Evolutionary conservation across 768 basidiomycete species (phyloP).

Genomic region (Xerocomellus intermedius): DNA sequence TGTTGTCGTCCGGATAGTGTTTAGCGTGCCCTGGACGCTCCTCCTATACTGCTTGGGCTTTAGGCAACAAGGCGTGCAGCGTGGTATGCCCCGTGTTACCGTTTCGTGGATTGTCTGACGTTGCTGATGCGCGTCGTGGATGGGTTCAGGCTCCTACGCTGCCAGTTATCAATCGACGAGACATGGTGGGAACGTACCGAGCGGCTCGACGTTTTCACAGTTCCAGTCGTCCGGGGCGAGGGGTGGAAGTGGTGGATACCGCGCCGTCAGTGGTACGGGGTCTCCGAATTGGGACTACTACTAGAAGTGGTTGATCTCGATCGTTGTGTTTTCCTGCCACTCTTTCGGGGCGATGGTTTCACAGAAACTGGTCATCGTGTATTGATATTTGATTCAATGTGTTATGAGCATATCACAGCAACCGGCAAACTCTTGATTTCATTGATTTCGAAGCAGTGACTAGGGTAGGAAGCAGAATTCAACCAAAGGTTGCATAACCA

Average conservation of each 20-base stretch:
- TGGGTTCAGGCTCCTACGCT: constrained; percentile 10
- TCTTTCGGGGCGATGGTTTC: no score
- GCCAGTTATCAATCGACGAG: constrained; percentile 22
- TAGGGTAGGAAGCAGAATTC: constrained; percentile 1
- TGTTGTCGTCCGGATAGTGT: neutral
- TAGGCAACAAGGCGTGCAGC: neutral
- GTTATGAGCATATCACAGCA: neutral
- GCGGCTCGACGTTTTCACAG: constrained; percentile 4
- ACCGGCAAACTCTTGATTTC: neutral
- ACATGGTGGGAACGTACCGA: constrained; percentile 15
- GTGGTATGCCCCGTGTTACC: constrained; percentile 4
- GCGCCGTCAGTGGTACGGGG: neutral
- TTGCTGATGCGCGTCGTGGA: neutral
- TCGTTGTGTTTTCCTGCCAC: no score
- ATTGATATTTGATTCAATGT: neutral
- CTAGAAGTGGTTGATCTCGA: neutral
- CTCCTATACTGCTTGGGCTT: neutral
- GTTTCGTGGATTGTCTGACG: neutral
- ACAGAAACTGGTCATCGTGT: neutral
- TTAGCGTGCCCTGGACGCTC: neutral
- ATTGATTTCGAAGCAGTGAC: neutral
- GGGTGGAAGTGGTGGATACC: constrained; percentile 3
- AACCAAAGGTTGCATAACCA: no score
- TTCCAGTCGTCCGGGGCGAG: constrained; percentile 9
- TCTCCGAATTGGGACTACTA: neutral